Evolutionary conservation across 2,329 filamentous ascomycete species (phyloP), one percentile per base, ranked within the genome.

Genomic region (Decorospora gaudefroyi): DNA sequence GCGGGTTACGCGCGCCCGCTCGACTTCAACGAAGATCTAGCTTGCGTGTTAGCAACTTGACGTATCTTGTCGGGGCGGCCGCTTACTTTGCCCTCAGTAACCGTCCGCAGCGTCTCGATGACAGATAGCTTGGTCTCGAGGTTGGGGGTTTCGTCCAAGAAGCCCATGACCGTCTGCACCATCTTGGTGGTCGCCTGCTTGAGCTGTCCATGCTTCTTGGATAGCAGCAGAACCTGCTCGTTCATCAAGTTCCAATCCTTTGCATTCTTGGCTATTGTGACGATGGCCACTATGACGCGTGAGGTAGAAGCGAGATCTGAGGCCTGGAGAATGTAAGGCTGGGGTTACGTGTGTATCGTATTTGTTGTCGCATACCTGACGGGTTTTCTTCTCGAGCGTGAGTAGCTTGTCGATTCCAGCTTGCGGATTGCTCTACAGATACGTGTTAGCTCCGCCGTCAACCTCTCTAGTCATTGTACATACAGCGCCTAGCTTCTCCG

Each of bases 181-280:
- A 99, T 99, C 78, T 92, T 93, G 63, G 93, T 97, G 65, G 91
- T 93, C 67, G 93, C 93, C 75, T 97, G 93, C 76, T 99, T 99
- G 69, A 99, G 90, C 78, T 99, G 93, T 64, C 91, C 89, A 87
- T 99, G 93, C 79, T 99, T 99, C 85, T 99, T 99, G 57, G 93
- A 97, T 45, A 99, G 80, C 55, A 96, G 80, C 63, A 96, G 80
- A 53, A 96, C 89, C 76, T 99, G 93, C 76, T 99, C 93, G 71
- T 96, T 97, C 75, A 99, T 82, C 65, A 96, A 77, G 71, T 84
- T 85, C 93, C 93, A 99, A 72, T 99, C 90, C 59, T 86, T 86
- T 13, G 88, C 85, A 72, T 95, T 81, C 75, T 96, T 97, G 78
- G 90, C 92, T 78, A 97, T 84, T 68, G 89, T 95, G 70, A 95